Evolutionary conservation across 495 filamentous ascomycete species (phyloP), one percentile per base, ranked within the genome.

Genomic region (Podospora anserina): DNA sequence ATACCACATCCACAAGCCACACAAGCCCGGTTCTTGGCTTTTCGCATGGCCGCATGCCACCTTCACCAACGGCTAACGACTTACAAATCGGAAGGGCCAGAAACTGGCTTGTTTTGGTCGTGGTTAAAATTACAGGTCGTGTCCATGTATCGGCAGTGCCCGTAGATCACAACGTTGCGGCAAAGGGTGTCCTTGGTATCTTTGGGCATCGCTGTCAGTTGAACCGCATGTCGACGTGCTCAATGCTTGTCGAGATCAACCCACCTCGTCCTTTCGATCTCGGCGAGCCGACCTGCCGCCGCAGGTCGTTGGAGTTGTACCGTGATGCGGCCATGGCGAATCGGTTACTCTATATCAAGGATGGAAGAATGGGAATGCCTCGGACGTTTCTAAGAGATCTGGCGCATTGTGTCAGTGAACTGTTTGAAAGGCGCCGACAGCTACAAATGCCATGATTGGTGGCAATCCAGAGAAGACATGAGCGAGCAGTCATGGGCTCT

Each of bases 71-170:
- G 13, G 63, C 26, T 27, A 53, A 44, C 5, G 5, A 82, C 83
- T 81, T 81, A 92, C 90, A 79, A 84, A 70, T 93, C 88, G 70
- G 82, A 71, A 75, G 88, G 84, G 56, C 79, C 71, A 65, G 74
- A 75, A 19, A 77, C 77, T 58, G 77, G 75, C 75, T 88, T 94
- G 68, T 85, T 82, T 59, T 88, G 87, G 72, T 96, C 91, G 77
- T 97, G 94, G 72, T 94, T 94, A 81, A 96, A 97, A 69, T 90
- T 87, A 78, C 94, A 97, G 23, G 92, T 91, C 82, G 93, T 90
- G 74, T 95, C 92, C 79, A 95, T 90, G 78, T 91, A 97, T 63
- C 92, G 90, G 78, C 94, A 98, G 77, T 93, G 89, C 32, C 94
- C 94, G 78, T 97, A 97, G 68, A 98, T 97, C 53, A 92, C 87